phyloP scores from a whole-genome alignment of 768 basidiomycete genomes.

The Tremella yokohamensis region DNA sequence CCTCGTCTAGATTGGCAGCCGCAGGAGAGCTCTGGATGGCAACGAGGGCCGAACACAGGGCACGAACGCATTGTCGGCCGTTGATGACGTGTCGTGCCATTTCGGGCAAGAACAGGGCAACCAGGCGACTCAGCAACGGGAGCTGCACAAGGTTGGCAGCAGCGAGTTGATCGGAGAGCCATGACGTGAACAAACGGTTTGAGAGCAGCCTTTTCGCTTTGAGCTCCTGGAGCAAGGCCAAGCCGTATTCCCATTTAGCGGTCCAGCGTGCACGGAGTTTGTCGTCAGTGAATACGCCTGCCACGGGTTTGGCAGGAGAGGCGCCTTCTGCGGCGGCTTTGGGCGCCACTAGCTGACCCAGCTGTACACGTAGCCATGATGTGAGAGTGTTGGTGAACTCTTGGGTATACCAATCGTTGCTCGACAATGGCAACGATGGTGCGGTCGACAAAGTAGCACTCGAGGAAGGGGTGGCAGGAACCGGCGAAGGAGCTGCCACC shows the following conservation, averaged over 20 bases:
- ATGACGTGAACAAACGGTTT: constrained; percentile 24
- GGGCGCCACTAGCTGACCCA: constrained; percentile 36
- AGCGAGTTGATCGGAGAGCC: constrained; percentile 31
- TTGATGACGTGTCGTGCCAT: constrained; percentile 29
- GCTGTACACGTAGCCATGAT: constrained; percentile 37
- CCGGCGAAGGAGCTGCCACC: constrained; percentile 24
- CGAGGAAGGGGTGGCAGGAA: constrained; percentile 37
- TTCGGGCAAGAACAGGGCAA: constrained; percentile 28
- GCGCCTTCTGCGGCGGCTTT: constrained; percentile 2
- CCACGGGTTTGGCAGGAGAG: constrained; percentile 13
- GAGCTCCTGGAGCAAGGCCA: constrained; percentile 24
- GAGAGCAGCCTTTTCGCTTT: constrained; percentile 33
- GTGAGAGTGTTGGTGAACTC: constrained; percentile 44
- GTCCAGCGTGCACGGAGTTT: constrained; percentile 31
- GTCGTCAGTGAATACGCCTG: constrained; percentile 36
- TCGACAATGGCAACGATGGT: constrained; percentile 23
- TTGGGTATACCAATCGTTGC: constrained; percentile 45
- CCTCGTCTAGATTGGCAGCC: constrained; percentile 13
- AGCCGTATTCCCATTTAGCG: constrained; percentile 44
- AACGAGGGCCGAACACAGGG: constrained; percentile 29
- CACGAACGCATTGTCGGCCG: constrained; percentile 29
- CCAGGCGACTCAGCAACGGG: constrained; percentile 33
- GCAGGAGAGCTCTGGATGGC: constrained; percentile 35
- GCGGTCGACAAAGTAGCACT: constrained; percentile 15
- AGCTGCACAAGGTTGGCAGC: constrained; percentile 39